Evolutionary conservation across 106 monocot species (phyloP).

Genomic region (Gastrodia elata): DNA sequence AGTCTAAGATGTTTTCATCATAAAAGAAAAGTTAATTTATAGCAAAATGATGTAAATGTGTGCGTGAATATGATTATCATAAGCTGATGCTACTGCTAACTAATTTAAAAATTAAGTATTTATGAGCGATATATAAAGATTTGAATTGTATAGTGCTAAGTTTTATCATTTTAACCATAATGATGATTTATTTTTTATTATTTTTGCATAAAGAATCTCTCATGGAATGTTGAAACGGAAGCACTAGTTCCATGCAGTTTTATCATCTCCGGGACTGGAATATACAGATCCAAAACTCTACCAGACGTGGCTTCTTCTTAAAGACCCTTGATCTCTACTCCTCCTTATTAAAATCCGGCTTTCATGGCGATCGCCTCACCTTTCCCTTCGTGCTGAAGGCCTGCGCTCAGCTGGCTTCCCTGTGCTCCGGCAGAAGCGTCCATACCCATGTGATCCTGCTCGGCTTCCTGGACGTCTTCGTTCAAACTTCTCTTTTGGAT

Average conservation of each 20-base stretch:
- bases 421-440: slow-evolving; percentile 18
- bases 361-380: slow-evolving; percentile 28
- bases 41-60: too few relatives aligned
- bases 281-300: slow-evolving; percentile 22
- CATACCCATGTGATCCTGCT: slow-evolving; percentile 23
- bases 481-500: slow-evolving; percentile 39
- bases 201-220: too few relatives aligned
- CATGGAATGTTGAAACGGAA: too few relatives aligned
- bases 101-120: too few relatives aligned
- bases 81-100: too few relatives aligned
- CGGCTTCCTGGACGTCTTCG: slow-evolving; percentile 28
- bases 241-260: neutral
- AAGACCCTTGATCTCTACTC: slow-evolving; percentile 34
- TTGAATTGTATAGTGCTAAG: too few relatives aligned
- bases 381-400: slow-evolving; percentile 36
- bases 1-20: too few relatives aligned
- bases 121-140: too few relatives aligned
- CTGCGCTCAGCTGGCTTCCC: slow-evolving; percentile 19
- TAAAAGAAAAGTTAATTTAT: too few relatives aligned
- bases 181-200: too few relatives aligned
- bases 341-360: slow-evolving; percentile 18
- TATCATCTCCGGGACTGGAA: slow-evolving; percentile 21
- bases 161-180: too few relatives aligned
- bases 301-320: slow-evolving; percentile 18
- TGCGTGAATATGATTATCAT: too few relatives aligned